These are phyloP conservation scores for Yarrowia sp. DNA, from an alignment of 805 yeast genomes.

Conservation along the genomic window DNA sequence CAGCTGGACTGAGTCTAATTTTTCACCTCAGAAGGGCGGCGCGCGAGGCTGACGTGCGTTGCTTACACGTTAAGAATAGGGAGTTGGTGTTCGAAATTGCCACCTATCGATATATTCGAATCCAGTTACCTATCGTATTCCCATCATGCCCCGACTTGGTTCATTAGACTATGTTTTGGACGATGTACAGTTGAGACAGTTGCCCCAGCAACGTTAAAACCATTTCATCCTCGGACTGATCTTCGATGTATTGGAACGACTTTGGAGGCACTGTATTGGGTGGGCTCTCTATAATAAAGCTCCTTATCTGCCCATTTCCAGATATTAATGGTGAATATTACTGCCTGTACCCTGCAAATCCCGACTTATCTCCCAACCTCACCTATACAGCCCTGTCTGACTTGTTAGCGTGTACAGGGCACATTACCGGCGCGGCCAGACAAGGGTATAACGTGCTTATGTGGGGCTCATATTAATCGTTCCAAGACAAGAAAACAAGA, in stretches of 20 bases:
- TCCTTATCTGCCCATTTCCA: not conserved
- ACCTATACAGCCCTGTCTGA: not conserved
- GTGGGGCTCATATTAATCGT: not conserved
- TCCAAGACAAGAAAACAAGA: not conserved
- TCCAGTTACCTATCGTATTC: too few relatives aligned
- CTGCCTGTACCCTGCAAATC: not conserved
- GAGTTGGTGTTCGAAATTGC: too few relatives aligned
- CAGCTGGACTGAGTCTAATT: not conserved
- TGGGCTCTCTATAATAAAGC: not conserved
- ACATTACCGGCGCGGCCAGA: not conserved
- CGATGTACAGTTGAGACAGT: not conserved
- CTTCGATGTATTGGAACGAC: not conserved
- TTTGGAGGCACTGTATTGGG: not conserved
- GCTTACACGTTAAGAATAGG: not conserved
- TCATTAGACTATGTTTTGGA: not conserved
- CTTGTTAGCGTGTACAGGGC: not conserved
- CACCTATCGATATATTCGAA: too few relatives aligned
- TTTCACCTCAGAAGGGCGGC: not conserved
- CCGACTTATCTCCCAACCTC: not conserved
- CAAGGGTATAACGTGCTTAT: not conserved
- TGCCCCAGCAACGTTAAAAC: conserved; percentile 1
- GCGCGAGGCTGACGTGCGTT: not conserved
- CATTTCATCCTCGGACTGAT: not conserved
- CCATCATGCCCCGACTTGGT: too few relatives aligned
- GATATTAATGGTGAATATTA: not conserved